These are phyloP conservation scores for Syzygium aromaticum DNA, from an alignment of 345 rosid species.

Conservation along the genomic window DNA sequence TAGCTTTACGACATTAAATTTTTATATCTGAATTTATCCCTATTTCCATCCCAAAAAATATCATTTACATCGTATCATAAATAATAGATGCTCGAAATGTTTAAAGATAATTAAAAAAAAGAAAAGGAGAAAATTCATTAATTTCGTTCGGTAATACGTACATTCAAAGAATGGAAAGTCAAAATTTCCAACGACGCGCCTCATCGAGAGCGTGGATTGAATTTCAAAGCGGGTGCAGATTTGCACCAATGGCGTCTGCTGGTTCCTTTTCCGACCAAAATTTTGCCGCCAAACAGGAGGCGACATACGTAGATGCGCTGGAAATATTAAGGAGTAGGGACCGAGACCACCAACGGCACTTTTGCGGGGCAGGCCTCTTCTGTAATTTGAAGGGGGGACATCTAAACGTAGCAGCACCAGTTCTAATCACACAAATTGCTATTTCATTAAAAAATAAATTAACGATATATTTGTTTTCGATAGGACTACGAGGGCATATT, in stretches of 20 bases:
- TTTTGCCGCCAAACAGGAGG: neutral
- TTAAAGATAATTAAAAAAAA: neutral
- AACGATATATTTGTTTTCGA: neutral
- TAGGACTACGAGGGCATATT: neutral
- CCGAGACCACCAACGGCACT: neutral
- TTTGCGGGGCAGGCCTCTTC: neutral
- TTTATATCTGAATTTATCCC: neutral
- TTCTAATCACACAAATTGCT: neutral
- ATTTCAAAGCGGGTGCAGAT: neutral
- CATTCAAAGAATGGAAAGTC: neutral
- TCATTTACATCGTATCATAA: neutral
- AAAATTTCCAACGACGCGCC: neutral
- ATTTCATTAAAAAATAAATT: neutral
- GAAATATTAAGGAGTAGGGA: neutral
- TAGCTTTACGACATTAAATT: neutral
- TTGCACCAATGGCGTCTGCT: neutral
- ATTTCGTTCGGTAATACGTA: neutral
- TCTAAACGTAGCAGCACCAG: neutral
- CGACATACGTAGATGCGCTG: neutral
- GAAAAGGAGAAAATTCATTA: neutral
- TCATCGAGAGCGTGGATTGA: neutral
- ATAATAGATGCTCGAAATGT: neutral
- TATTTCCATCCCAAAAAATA: accelerated
- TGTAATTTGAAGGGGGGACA: neutral
- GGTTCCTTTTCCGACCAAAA: neutral